Evolutionary conservation across 1,284 basidiomycete species (phyloP).

Genomic region (Heterobasidion parviporum): DNA sequence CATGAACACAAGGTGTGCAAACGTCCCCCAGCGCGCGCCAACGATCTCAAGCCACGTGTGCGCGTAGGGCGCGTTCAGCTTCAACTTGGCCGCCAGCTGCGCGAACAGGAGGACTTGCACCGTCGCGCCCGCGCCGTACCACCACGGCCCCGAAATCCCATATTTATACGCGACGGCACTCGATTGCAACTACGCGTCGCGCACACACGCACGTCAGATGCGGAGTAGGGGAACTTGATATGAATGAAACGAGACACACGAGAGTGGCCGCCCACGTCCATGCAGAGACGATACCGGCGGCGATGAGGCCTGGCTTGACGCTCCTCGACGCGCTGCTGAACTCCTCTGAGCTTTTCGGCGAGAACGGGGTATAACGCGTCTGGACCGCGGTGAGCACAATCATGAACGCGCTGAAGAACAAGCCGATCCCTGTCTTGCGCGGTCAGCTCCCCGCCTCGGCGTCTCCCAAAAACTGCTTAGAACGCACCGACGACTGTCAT

Average conservation of each 20-base stretch:
- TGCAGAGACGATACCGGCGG: constrained; percentile 80
- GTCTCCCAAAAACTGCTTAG: background rate
- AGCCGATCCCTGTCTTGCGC: constrained; percentile 54
- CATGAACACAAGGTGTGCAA: constrained; percentile 55
- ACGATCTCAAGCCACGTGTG: constrained; percentile 64
- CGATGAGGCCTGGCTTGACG: constrained; percentile 85
- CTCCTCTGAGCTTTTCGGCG: constrained; percentile 67
- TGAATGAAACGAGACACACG: constrained; percentile 26
- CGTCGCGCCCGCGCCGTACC: constrained; percentile 38
- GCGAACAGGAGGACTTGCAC: constrained; percentile 47
- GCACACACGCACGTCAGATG: background rate
- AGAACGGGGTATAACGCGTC: constrained; percentile 65
- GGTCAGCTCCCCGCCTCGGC: background rate
- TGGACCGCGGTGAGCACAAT: constrained; percentile 60
- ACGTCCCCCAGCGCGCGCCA: constrained; percentile 42
- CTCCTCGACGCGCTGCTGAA: constrained; percentile 78
- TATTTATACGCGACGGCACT: constrained; percentile 81
- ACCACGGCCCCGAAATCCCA: constrained; percentile 53
- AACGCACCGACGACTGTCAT: constrained; percentile 39
- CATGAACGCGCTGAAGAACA: constrained; percentile 82
- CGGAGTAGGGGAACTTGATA: background rate
- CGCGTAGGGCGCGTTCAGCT: constrained; percentile 51
- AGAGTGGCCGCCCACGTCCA: constrained; percentile 81
- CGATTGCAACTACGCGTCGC: constrained; percentile 49
- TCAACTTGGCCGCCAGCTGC: constrained; percentile 45